Conservation (phyloP, 441 rosid species). For the Cnidoscolus chayamansa region DNA sequence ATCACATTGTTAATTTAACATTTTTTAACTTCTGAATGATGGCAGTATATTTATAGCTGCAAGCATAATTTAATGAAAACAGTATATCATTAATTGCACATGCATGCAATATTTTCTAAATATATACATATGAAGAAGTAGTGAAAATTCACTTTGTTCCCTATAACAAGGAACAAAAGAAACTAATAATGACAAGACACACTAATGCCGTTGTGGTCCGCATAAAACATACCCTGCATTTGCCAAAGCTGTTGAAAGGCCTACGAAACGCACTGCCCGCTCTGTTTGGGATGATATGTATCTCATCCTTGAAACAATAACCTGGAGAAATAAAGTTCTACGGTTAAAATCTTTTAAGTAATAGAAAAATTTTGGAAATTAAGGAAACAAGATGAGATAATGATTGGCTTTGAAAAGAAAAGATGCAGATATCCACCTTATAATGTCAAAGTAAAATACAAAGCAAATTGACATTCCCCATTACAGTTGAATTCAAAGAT, state of each 20-base stretch:
- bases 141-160: neutral
- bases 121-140: neutral
- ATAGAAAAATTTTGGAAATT: conserved; percentile 11
- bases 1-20: neutral
- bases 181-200: neutral
- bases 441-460: neutral
- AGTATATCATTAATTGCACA: neutral
- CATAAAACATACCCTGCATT: conserved; percentile 75
- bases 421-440: neutral
- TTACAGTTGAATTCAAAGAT: neutral
- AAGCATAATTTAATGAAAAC: neutral
- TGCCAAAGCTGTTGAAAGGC: conserved; percentile 99
- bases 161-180: neutral
- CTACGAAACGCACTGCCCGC: conserved; percentile 85
- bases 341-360: conserved; percentile 13
- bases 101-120: neutral
- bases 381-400: conserved; percentile 3
- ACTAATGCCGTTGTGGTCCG: conserved; percentile 4
- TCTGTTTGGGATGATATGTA: conserved; percentile 98
- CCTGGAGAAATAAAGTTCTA: conserved; percentile 45
- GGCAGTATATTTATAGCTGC: neutral
- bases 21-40: neutral
- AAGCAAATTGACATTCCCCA: neutral
- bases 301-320: conserved; percentile 99
- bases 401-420: neutral